These are phyloP conservation scores for Phaeomoniella chlamydospora DNA, from an alignment of 2,329 filamentous ascomycete genomes.

Conservation along the genomic window DNA sequence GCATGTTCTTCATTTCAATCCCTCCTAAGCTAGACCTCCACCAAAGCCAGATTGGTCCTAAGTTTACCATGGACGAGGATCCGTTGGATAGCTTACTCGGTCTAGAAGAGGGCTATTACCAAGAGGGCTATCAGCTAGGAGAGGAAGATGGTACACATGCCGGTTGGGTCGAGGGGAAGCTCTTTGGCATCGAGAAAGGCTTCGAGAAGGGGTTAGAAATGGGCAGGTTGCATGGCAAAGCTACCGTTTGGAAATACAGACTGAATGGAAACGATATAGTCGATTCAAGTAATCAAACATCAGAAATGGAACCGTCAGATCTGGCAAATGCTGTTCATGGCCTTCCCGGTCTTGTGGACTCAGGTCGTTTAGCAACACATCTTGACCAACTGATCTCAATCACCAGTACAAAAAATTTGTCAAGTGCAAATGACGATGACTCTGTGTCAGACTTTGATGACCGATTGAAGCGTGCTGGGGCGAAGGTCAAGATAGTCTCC, in stretches of 20 bases:
- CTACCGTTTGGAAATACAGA: conserved; percentile 71
- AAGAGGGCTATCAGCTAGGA: conserved; percentile 66
- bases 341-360: conserved; percentile 1
- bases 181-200: conserved; percentile 81
- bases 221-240: conserved; percentile 63
- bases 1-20: too few species aligned
- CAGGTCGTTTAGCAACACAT: conserved; percentile 55
- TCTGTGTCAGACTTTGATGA: conserved; percentile 87
- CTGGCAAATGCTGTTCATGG: neutral
- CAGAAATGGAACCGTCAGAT: conserved; percentile 3
- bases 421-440: conserved; percentile 73
- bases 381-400: conserved; percentile 60
- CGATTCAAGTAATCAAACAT: conserved; percentile 1
- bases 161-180: conserved; percentile 74
- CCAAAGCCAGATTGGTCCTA: too few species aligned
- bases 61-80: conserved; percentile 24
- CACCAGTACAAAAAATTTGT: conserved; percentile 62
- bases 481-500: conserved; percentile 76
- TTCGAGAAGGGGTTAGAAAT: conserved; percentile 83
- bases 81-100: conserved; percentile 42
- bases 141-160: conserved; percentile 59
- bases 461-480: conserved; percentile 64
- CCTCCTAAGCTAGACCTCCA: too few species aligned
- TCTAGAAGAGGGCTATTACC: conserved; percentile 59
- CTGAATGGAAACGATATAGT: conserved; percentile 23